Evolutionary conservation across 1,284 basidiomycete genomes (phyloP), one percentile per base, ranked within the genome.

Genomic region (Peniophora sp.): DNA sequence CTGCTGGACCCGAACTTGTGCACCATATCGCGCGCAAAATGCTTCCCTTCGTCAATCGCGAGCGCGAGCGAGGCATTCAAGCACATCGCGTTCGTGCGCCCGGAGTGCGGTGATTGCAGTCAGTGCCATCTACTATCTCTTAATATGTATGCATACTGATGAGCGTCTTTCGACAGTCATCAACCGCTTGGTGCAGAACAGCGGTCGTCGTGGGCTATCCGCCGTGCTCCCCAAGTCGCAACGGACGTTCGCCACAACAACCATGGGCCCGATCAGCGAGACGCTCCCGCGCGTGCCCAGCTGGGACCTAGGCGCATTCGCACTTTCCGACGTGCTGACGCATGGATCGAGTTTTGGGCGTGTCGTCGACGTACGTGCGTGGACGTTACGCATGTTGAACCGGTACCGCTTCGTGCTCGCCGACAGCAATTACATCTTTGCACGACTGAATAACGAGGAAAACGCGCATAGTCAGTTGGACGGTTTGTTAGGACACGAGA

Each of bases 101-200:
- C 68, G 0, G 52, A 66, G 16, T 78, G 76, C 53, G 76, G 75
- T 14, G 76, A 77, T 55, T 77, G 75, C 59, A 55, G 75, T 78
- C 51, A 55, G 74, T 70, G 2, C 16, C 14, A 38, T 50, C 19
- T 22, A 47, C 49, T 48, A 17, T 48, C 24, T 23, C 24, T 3
- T 24, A 27, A 23, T 19, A 36, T 22, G 27, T 23, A 32, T 49
- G 17, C 25, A n/a, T 23, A 19, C n/a, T 16, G 38, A 3, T 34
- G 27, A 52, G 22, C 45, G 38, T 19, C 35, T 47, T 23, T 8
- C 47, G 50, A 11, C 50, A 77, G 73, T 75, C 35, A 69, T 76
- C 46, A 66, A 68, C 49, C 73, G 72, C 0, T 63, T 78, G 6
- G 66, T 76, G 3, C 65, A 66, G 16, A 64, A 68, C 0, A 75